A percentile compares a stretch with the other conserved stretches of the same genome.
Conservation (phyloP, 2,329 filamentous ascomycete genomes). For the Ophiosphaerella korrae region DNA sequence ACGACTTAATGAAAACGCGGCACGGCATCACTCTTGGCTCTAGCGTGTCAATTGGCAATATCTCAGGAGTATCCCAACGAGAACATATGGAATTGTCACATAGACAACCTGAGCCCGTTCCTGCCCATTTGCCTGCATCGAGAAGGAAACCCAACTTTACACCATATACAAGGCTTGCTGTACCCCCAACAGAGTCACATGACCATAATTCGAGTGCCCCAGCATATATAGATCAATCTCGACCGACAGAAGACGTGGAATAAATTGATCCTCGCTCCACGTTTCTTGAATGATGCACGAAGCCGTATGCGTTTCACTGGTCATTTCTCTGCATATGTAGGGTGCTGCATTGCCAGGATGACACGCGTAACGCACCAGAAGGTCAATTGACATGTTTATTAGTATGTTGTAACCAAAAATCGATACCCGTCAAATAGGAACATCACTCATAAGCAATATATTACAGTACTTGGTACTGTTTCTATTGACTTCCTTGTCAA, state of each 20-base stretch:
- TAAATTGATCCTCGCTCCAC: not conserved
- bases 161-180: not conserved
- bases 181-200: not conserved
- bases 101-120: not conserved
- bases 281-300: too few species aligned
- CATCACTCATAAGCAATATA: too few species aligned
- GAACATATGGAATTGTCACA: not conserved
- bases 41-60: not conserved
- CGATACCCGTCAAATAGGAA: too few species aligned
- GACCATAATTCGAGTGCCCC: not conserved
- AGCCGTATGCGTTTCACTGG: too few species aligned
- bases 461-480: too few species aligned
- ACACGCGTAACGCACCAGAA: too few species aligned
- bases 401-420: too few species aligned
- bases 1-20: not conserved
- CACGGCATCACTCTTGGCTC: not conserved
- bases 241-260: not conserved
- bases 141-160: not conserved
- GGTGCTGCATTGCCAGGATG: too few species aligned
- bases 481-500: too few species aligned
- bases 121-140: not conserved
- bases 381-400: too few species aligned
- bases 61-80: not conserved
- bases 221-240: not conserved
- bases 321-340: too few species aligned